A percentile compares a stretch with the other conserved stretches of the same genome.
phyloP scores from a whole-genome alignment of 805 yeast genomes.

The Lipomyces oligophaga region DNA sequence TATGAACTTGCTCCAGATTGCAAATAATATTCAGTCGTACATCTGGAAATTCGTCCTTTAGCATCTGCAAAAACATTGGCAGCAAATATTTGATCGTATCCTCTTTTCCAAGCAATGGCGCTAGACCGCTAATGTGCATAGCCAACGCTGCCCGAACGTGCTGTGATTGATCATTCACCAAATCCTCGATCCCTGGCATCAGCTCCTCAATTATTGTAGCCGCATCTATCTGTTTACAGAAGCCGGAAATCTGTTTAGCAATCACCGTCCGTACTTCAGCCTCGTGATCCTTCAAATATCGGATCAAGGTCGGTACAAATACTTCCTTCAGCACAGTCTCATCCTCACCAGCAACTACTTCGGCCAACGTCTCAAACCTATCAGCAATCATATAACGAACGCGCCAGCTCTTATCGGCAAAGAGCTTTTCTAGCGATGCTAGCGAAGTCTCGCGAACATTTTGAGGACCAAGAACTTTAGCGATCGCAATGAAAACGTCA shows the following conservation, averaged over 20 bases:
- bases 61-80: conserved; percentile 87
- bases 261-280: conserved; percentile 96
- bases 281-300: conserved; percentile 84
- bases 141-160: conserved; percentile 92
- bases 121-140: conserved; percentile 76
- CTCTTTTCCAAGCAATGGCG: conserved; percentile 81
- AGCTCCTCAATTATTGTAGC: conserved; percentile 61
- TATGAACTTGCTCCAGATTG: conserved; percentile 85
- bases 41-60: conserved; percentile 94
- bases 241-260: conserved; percentile 78
- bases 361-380: conserved; percentile 71
- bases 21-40: conserved; percentile 92
- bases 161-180: conserved; percentile 89
- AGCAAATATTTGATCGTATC: conserved; percentile 70
- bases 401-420: conserved; percentile 93
- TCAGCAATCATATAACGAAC: conserved; percentile 99
- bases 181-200: conserved; percentile 75
- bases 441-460: conserved; percentile 31
- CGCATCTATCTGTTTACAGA: conserved; percentile 38
- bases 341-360: conserved; percentile 52
- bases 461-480: conserved; percentile 38
- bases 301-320: conserved; percentile 66
- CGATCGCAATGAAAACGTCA: conserved; percentile 79
- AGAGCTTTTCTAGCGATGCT: conserved; percentile 58
- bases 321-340: conserved; percentile 43